phyloP scores from a whole-genome alignment of 2,329 filamentous ascomycete species.

The Dryadomyces quercus-mongolicae region DNA sequence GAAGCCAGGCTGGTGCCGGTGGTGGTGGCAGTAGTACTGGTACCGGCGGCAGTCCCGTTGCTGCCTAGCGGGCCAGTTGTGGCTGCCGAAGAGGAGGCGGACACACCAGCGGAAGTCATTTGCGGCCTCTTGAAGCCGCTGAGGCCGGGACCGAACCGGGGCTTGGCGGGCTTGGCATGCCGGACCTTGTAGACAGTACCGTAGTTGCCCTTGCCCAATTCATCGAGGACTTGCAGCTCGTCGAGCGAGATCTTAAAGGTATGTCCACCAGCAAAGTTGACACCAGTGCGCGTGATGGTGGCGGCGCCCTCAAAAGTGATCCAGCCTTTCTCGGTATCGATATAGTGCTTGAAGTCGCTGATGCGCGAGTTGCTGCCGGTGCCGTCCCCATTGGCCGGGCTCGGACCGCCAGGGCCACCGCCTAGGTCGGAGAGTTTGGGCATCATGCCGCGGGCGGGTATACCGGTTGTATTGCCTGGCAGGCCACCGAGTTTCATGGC shows the following conservation, averaged over 20 bases:
- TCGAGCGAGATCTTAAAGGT: conserved; percentile 92
- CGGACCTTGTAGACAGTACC: conserved; percentile 95
- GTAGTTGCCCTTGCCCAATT: conserved; percentile 96
- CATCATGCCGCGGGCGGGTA: no score
- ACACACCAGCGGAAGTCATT: background rate
- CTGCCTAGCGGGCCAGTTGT: conserved; percentile 1
- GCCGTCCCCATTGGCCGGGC: conserved; percentile 1
- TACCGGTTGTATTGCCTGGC: conserved; percentile 16
- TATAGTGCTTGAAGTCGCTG: conserved; percentile 60
- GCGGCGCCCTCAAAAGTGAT: conserved; percentile 90
- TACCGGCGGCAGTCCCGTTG: background rate
- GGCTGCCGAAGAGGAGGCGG: conserved; percentile 7
- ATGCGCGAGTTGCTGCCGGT: conserved; percentile 29
- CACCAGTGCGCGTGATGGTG: conserved; percentile 74
- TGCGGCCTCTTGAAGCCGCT: conserved; percentile 29
- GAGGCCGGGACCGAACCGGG: conserved; percentile 47
- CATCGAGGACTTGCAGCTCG: conserved; percentile 84
- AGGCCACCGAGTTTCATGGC: conserved; percentile 43
- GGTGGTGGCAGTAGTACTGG: background rate
- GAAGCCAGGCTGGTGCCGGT: background rate
- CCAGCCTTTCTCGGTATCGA: conserved; percentile 84
- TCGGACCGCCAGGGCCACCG: conserved; percentile 14
- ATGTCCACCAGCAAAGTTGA: conserved; percentile 82
- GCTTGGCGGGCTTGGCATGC: conserved; percentile 56
- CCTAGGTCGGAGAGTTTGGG: conserved; percentile 13